Percentiles rank a stretch among this genome's conserved stretches.
phyloP scores from a whole-genome alignment of 1,139 yeast species.

The Nematodospora anomalae region DNA sequence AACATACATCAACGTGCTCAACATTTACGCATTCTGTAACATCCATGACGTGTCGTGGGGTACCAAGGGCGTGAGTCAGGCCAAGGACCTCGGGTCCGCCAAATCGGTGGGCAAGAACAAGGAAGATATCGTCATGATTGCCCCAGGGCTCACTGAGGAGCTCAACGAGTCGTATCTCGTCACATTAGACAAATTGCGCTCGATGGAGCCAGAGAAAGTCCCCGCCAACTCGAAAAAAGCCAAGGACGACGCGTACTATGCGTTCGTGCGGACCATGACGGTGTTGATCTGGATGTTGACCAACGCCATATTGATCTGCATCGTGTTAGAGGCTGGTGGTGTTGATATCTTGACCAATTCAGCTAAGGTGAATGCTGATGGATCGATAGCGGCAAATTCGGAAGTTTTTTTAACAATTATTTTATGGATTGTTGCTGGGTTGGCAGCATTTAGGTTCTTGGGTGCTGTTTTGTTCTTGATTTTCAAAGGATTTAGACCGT shows the following conservation, averaged over 20 bases:
- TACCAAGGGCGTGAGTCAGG: slow-evolving; percentile 68
- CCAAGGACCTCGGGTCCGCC: slow-evolving; percentile 71
- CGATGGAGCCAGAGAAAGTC: slow-evolving; percentile 25
- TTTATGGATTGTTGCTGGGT: slow-evolving; percentile 51
- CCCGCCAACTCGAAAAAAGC: slow-evolving; percentile 23
- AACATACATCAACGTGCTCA: slow-evolving; percentile 72
- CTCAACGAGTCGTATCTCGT: slow-evolving; percentile 59
- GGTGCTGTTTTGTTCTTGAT: slow-evolving; percentile 42
- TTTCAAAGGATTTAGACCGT: slow-evolving; percentile 38
- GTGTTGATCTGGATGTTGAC: slow-evolving; percentile 49
- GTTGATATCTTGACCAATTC: slow-evolving; percentile 27
- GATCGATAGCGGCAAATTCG: slow-evolving; percentile 38
- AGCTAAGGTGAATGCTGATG: slow-evolving; percentile 23
- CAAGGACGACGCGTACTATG: slow-evolving; percentile 44
- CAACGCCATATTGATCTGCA: slow-evolving; percentile 42
- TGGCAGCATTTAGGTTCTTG: slow-evolving; percentile 43
- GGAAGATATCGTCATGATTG: slow-evolving; percentile 66
- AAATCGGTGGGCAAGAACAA: slow-evolving; percentile 48
- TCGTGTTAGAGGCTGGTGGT: slow-evolving; percentile 47
- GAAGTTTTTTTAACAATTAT: slow-evolving; percentile 44
- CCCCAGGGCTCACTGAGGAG: slow-evolving; percentile 60
- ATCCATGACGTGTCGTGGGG: slow-evolving; percentile 90
- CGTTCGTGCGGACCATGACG: slow-evolving; percentile 45
- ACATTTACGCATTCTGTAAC: slow-evolving; percentile 82
- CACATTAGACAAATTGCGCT: slow-evolving; percentile 48